Base-by-base conservation (phyloP, 2,329 filamentous ascomycete genomes). In the Colletotrichum echinochloae region DNA sequence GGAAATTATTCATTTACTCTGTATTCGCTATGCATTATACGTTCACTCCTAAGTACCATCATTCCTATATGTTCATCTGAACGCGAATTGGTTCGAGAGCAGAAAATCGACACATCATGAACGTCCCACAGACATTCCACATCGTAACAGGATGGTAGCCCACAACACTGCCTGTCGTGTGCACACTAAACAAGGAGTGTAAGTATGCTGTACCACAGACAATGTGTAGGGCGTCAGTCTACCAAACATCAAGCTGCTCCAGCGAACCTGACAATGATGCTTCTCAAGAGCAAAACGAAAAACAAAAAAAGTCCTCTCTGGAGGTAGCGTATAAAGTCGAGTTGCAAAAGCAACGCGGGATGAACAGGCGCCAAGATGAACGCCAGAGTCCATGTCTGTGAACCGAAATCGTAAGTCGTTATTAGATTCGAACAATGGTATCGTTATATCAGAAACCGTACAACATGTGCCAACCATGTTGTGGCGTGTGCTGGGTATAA, bases 371-470 rank as follows among this genome's bases (percentile, higher is more conserved):
- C 56, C 33, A 71, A 70, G 60, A 61, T 66, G 57, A 71, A 71
- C 69, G 69, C 69, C 66, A 46, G 49, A 52, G 51, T 48, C 56
- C 54, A 30, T 48, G 44, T 70, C 48, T 70, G 60, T 65, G 56
- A 52, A 49, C 66, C 69, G 35, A 35, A 41, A 70, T 71, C 69
- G 61, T 71, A 70, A 71, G 69, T 71, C 69, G 69, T 71, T 39
- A 71, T 71, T 67, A 70, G 48, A 65, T 69, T 49, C 60, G 44
- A 70, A 70, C 48, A 65, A 44, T 65, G 69, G 69, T 71, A 71
- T 71, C 66, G 60, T 71, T 49, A 60, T 60, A 70, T 65, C 54
- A 65, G 66, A 64, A 71, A 57, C 65, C 69, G 60, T 65, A 71
- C 69, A 71, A 49, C 68, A 69, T 65, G 23, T 64, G 30, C 54